phyloP scores from a whole-genome alignment of 805 yeast genomes.

The Pichia cabralensis region DNA sequence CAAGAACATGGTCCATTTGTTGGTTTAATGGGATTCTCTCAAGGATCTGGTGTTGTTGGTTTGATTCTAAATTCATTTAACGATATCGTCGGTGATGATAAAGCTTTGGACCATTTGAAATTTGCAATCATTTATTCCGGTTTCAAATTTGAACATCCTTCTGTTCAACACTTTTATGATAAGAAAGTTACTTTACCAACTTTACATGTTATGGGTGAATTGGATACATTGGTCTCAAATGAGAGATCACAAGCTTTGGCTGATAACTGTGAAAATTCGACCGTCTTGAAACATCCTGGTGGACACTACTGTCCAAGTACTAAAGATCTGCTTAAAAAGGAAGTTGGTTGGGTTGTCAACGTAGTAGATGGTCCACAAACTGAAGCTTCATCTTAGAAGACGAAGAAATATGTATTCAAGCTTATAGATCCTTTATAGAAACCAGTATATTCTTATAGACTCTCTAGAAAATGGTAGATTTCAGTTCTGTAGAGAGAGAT shows the following conservation, averaged over 20 bases:
- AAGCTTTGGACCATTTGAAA: constrained; percentile 39
- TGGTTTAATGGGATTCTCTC: constrained; percentile 87
- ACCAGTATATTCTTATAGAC: no score
- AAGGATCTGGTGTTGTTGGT: constrained; percentile 86
- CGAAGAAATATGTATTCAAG: no score
- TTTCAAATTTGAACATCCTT: constrained; percentile 21
- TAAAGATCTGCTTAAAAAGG: constrained; percentile 31
- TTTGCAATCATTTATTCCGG: constrained; percentile 77
- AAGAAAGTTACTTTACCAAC: constrained; percentile 27
- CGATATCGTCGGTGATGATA: constrained; percentile 36
- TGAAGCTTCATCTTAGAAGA: constrained; percentile 5
- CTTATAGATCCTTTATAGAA: no score
- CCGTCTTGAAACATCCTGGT: constrained; percentile 72
- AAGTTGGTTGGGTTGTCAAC: constrained; percentile 26
- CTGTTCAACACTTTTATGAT: constrained; percentile 22
- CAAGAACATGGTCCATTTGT: constrained; percentile 70
- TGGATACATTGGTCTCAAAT: constrained; percentile 77
- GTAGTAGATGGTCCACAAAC: constrained; percentile 13
- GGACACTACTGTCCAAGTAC: constrained; percentile 95
- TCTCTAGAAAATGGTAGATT: no score
- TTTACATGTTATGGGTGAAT: constrained; percentile 77
- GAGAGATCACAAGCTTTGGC: constrained; percentile 57
- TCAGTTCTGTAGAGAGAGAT: constrained; percentile 4
- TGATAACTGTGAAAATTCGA: constrained; percentile 41
- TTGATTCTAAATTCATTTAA: constrained; percentile 52